A percentile compares a stretch with the other conserved stretches of the same genome.
phyloP scores from a whole-genome alignment of 139 green algal genomes.

The Auxenochlorella protothecoides region DNA sequence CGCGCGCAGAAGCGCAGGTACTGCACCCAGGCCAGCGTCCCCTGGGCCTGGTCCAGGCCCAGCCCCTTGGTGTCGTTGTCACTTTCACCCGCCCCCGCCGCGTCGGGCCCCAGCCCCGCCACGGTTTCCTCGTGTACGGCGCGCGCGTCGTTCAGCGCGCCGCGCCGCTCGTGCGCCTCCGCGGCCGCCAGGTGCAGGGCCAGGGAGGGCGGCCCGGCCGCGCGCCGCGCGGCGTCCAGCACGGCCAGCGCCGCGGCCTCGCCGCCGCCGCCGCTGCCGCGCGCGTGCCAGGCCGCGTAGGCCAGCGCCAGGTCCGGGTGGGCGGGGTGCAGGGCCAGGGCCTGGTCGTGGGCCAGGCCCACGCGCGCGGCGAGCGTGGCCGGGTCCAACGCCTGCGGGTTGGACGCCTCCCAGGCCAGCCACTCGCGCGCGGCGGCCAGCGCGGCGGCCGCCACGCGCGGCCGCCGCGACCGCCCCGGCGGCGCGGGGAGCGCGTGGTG shows the following conservation, averaged over 20 bases:
- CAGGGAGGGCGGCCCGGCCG: slow-evolving; percentile 47
- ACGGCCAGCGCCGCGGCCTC: slow-evolving; percentile 16
- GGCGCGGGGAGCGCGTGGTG: slow-evolving; percentile 43
- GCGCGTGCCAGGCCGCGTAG: slow-evolving; percentile 27
- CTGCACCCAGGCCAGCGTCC: slow-evolving; percentile 66
- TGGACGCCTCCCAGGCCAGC: slow-evolving; percentile 62
- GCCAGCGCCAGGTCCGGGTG: slow-evolving; percentile 56
- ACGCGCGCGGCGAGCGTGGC: slow-evolving; percentile 27
- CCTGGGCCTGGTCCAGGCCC: slow-evolving; percentile 32
- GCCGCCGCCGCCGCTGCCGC: slow-evolving; percentile 6
- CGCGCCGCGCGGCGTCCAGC: slow-evolving; percentile 30
- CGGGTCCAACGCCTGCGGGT: slow-evolving; percentile 58
- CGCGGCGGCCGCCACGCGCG: slow-evolving; percentile 32
- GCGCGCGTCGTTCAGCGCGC: slow-evolving; percentile 35
- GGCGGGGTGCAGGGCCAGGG: slow-evolving; percentile 54
- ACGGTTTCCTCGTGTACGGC: slow-evolving; percentile 46
- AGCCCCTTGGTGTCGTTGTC: background rate
- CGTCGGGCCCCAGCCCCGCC: slow-evolving; percentile 6
- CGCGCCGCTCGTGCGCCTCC: slow-evolving; percentile 56
- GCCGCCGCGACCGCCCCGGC: slow-evolving; percentile 49
- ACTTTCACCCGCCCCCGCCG: background rate
- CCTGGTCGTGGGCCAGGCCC: slow-evolving; percentile 72
- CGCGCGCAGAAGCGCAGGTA: slow-evolving; percentile 74
- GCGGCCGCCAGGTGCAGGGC: slow-evolving; percentile 69
- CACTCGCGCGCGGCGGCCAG: slow-evolving; percentile 49